Conservation (phyloP, 768 basidiomycete genomes). For the Suillus variegatus region DNA sequence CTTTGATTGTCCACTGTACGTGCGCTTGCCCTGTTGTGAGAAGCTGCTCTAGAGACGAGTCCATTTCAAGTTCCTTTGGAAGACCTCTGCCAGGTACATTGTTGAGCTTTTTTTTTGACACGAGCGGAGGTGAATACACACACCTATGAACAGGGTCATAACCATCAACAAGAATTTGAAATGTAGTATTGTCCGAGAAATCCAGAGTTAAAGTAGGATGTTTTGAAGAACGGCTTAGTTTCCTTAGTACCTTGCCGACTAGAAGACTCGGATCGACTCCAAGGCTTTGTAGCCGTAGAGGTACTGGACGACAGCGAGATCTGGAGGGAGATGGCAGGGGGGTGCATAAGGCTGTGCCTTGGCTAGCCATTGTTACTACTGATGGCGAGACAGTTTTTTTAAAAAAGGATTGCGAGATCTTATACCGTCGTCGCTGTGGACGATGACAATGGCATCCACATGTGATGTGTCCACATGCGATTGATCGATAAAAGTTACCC, state of each 20-base stretch:
- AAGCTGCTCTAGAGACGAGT: slow-evolving; percentile 39
- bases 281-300: slow-evolving; percentile 31
- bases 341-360: slow-evolving; percentile 15
- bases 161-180: slow-evolving; percentile 61
- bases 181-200: slow-evolving; percentile 44
- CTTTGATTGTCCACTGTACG: slow-evolving; percentile 44
- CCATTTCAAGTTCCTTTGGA: slow-evolving; percentile 61
- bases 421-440: slow-evolving; percentile 8
- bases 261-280: slow-evolving; percentile 44
- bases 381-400: background rate
- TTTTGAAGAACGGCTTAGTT: slow-evolving; percentile 39
- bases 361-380: slow-evolving; percentile 4
- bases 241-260: slow-evolving; percentile 45
- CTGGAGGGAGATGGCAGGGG: slow-evolving; percentile 26
- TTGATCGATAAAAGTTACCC: background rate
- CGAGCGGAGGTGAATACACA: background rate
- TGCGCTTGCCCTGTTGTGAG: slow-evolving; percentile 38
- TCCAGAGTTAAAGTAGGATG: slow-evolving; percentile 51
- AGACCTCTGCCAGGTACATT: slow-evolving; percentile 37
- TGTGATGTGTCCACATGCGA: slow-evolving; percentile 12
- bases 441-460: slow-evolving; percentile 1
- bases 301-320: slow-evolving; percentile 33
- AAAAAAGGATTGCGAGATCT: background rate
- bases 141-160: slow-evolving; percentile 54
- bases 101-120: background rate